Evolutionary conservation across 192 early-diverging fungal species (phyloP), one percentile per base, ranked within the genome.

Genomic region (Coemansia sp.): DNA sequence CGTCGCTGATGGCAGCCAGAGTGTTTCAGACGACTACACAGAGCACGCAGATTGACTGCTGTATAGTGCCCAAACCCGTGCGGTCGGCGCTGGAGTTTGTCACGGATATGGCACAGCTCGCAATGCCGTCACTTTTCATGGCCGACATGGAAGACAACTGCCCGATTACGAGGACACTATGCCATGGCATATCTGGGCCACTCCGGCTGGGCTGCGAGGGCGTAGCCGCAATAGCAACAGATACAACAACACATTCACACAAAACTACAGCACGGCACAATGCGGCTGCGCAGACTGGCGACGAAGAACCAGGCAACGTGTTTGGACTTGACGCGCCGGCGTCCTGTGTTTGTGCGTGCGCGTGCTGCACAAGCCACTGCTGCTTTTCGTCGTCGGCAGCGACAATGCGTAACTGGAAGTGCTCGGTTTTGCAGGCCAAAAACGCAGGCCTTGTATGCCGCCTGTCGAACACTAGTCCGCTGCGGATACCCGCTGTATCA

Each of bases 121-220:
- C 59, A 5, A 60, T 72, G 57, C 76, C 76, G 8, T 61, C 69
- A 54, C 70, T 79, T 16, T 79, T 72, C 48, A 64, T 68, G 69
- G 55, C 69, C n/a, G 51, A 58, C 21, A 12, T 64, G 16, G 58
- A 54, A 43, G 54, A 50, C 43, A 18, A 9, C 3, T 27, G 49
- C 33, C 3, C 22, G 1, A 24, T 40, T 6, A 11, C 28, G 28
- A 14, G 16, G 25, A 28, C 25, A 14, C 48, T 50, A 4, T 53
- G 50, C 19, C 5, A 21, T 29, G 18, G 19, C 19, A 32, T 22
- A 8, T 27, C 50, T 29, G 10, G 52, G 32, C 32, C 33, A 11
- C 18, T 24, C 11, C 52, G 21, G 52, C 52, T 38, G 48, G 6
- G 16, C 14, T 18, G 43, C 16, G 16, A 44, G 16, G 27, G 6